Percentiles rank a stretch among this genome's conserved stretches.
phyloP scores from a whole-genome alignment of 257 asterid species.

The Ligustrum vulgare region DNA sequence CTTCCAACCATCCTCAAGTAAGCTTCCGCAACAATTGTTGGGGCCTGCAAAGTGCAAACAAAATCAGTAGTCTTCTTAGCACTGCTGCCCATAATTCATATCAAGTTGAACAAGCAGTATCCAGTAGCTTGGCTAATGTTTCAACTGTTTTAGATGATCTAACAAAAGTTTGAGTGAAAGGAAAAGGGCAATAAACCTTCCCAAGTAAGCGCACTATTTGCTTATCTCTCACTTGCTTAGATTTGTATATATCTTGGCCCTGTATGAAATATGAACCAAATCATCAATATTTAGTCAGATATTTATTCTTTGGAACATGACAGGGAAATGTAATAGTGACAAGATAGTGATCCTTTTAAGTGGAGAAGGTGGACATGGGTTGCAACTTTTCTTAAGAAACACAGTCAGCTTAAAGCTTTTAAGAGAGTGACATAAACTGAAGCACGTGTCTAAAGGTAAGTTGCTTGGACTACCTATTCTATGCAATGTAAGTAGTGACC shows the following conservation, averaged over 20 bases:
- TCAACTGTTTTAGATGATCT: not conserved
- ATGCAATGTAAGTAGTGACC: conserved; percentile 13
- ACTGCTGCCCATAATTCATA: conserved; percentile 12
- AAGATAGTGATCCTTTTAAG: conserved; percentile 7
- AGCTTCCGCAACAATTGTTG: conserved; percentile 98
- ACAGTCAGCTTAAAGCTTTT: conserved; percentile 20
- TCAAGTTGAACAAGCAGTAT: conserved; percentile 3
- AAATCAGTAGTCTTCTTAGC: conserved; percentile 6
- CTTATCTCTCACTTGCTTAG: conserved; percentile 91
- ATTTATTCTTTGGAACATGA: conserved; percentile 9
- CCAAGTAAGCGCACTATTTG: conserved; percentile 95
- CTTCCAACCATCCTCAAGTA: conserved; percentile 97
- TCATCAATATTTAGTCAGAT: conserved; percentile 4
- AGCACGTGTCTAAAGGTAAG: not conserved
- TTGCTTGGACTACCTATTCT: not conserved
- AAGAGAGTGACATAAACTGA: not conserved
- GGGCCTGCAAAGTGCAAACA: conserved; percentile 59
- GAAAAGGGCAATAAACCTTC: conserved; percentile 48
- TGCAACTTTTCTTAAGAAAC: not conserved
- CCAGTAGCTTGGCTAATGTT: not conserved
- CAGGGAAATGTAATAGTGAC: not conserved
- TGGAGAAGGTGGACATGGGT: not conserved
- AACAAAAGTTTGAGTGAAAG: not conserved
- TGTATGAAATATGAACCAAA: conserved; percentile 28
- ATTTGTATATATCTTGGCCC: conserved; percentile 85